These are phyloP conservation scores for Diplodia intermedia DNA, from an alignment of 2,329 filamentous ascomycete genomes.

Conservation along the genomic window DNA sequence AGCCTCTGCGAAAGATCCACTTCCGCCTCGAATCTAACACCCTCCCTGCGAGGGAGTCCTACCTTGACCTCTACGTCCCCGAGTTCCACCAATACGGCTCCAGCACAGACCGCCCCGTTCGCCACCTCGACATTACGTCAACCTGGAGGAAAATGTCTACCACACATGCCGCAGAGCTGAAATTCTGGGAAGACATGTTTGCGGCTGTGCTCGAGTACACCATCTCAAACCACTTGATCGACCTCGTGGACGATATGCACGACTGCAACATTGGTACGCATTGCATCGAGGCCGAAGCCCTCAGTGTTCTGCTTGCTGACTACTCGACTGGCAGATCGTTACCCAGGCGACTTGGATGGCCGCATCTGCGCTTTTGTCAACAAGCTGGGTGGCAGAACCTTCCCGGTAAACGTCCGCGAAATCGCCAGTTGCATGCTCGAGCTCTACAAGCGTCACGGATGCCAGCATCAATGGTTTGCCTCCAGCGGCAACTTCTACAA, in stretches of 20 bases:
- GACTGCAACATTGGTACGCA: constrained; percentile 21
- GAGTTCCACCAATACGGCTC: constrained; percentile 17
- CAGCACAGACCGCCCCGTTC: constrained; percentile 31
- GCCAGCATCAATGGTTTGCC: constrained; percentile 38
- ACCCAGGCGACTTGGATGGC: constrained; percentile 26
- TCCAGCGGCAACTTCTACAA: constrained; percentile 39
- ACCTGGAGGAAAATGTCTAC: constrained; percentile 47
- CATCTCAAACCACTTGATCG: constrained; percentile 37
- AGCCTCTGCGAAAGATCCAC: constrained; percentile 15
- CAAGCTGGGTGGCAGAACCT: constrained; percentile 10
- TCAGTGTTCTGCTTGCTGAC: neutral
- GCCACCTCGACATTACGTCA: constrained; percentile 45
- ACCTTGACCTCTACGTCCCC: constrained; percentile 28
- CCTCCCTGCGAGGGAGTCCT: constrained; percentile 13
- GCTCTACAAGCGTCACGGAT: constrained; percentile 36
- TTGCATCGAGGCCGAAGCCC: too few relatives aligned
- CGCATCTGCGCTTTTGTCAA: constrained; percentile 36
- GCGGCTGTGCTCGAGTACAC: constrained; percentile 37
- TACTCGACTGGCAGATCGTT: constrained; percentile 2
- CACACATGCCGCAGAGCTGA: constrained; percentile 42
- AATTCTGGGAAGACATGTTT: constrained; percentile 44
- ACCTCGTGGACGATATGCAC: constrained; percentile 33
- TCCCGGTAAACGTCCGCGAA: constrained; percentile 37
- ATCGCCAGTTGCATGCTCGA: constrained; percentile 42
- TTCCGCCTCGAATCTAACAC: constrained; percentile 23